Conservation (phyloP, 352 stramenopile species). For the Phytophthora uliginosa region DNA sequence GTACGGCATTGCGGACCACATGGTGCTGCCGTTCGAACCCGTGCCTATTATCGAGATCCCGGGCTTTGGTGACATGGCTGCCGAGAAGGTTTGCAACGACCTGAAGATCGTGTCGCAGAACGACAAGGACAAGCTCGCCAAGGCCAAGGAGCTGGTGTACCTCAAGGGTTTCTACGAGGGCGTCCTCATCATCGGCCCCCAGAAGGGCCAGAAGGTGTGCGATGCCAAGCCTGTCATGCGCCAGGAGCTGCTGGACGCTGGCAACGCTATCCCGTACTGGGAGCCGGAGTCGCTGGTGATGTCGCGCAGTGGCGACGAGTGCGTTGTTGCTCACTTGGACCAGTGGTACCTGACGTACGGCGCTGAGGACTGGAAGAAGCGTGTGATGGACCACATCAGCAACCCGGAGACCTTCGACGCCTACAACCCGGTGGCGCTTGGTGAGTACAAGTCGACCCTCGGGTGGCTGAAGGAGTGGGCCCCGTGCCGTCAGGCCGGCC, state of each 20-base stretch:
- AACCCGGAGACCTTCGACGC: slow-evolving; percentile 94
- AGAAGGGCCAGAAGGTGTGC: slow-evolving; percentile 97
- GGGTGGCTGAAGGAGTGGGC: slow-evolving; percentile 99
- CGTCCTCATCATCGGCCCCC: slow-evolving; percentile 98
- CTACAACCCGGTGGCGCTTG: slow-evolving; percentile 95
- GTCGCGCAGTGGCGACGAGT: slow-evolving; percentile 98
- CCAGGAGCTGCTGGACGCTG: slow-evolving; percentile 96
- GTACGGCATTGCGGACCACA: slow-evolving; percentile 98
- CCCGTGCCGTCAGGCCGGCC: slow-evolving; percentile 98
- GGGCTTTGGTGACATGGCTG: slow-evolving; percentile 97
- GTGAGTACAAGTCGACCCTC: slow-evolving; percentile 98
- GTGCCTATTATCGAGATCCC: slow-evolving; percentile 99
- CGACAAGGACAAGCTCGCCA: slow-evolving; percentile 99
- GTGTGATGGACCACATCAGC: slow-evolving; percentile 96
- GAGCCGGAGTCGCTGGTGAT: slow-evolving; percentile 99
- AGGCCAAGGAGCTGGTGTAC: slow-evolving; percentile 99
- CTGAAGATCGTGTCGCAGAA: slow-evolving; percentile 99
- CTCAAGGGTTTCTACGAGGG: slow-evolving; percentile 99
- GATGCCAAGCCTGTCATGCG: slow-evolving; percentile 98
- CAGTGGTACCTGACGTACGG: slow-evolving; percentile 99
- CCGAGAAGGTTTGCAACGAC: slow-evolving; percentile 97
- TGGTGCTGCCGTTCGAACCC: slow-evolving; percentile 99
- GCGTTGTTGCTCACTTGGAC: slow-evolving; percentile 99
- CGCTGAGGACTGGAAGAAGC: slow-evolving; percentile 98
- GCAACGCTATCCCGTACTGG: slow-evolving; percentile 98